Evolutionary conservation across 345 rosid genomes (phyloP), one percentile per base, ranked within the genome.

Genomic region (Salix udensis): DNA sequence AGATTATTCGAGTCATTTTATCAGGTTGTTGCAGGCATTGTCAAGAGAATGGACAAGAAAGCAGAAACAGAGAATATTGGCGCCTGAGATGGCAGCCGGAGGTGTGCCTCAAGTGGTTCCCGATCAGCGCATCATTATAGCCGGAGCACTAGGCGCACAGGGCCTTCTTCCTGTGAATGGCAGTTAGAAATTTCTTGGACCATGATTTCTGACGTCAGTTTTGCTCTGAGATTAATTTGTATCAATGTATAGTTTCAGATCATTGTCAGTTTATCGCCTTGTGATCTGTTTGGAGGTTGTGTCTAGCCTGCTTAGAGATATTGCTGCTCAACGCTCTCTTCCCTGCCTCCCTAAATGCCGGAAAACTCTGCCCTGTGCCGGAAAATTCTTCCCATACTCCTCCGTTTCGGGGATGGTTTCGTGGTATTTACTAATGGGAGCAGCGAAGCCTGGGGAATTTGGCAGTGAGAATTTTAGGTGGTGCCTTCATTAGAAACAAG

Each of bases 1-100:
- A 76, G 44, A 75, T 69, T n/a, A 44, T 37, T 71, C n/a, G n/a
- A n/a, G n/a, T n/a, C 34, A 71, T 73, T 67, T 73, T 61, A 60
- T 52, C 89, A 93, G 98, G 99, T 28, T 28, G 2, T 96, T 74
- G 96, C 98, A 37, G 99, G 97, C 67, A 96, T 96, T 46, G 85
- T 96, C 83, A 94, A 94, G 91, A 92, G 99, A 83, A 88, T 91
- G 86, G 90, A 94, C 82, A 96, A 72, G 82, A 80, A 84, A 67
- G 92, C 97, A 37, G 92, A 81, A 24, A 79, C 91, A 7, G 94
- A 96, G 81, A 94, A 88, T 70, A 87, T 94, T 12, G 81, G 87
- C 74, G 98, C 97, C 60, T 94, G 78, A 93, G 18, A 9, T 10
- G 52, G 14, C 4, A n/a, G 6, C 34, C 52, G 16, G 65, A 16